Evolutionary conservation across 257 asterid genomes (phyloP), one percentile per base, ranked within the genome.

Genomic region (Mentha longifolia): DNA sequence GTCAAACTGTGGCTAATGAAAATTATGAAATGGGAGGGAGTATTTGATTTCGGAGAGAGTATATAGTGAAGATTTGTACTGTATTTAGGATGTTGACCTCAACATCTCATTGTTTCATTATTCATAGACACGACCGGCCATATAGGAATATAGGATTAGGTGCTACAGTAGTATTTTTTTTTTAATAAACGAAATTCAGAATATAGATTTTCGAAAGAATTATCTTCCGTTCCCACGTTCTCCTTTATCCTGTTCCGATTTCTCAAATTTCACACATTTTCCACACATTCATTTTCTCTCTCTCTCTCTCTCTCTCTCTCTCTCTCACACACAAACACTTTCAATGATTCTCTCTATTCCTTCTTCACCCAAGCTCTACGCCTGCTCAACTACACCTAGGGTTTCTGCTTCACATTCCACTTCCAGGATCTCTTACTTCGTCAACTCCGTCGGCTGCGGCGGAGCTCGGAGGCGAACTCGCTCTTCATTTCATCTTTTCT

Each of bases 311-410:
- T 42, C 73, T 65, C 60, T 6, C 57, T 51, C 60, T 2, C n/a
- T 54, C 60, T 54, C 35, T 9, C 60, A 9, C 72, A 3, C 73
- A n/a, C 66, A 37, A 68, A 56, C 69, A 43, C 77, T 54, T 82
- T 67, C 70, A 88, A 77, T 85, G 89, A 82, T 80, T 74, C 71
- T 82, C 84, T 84, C 86, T 31, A 70, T 70, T 56, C 22, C 79
- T 28, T 68, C 84, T 45, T 75, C 88, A 49, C 19, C 80, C 9
- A 56, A 80, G 68, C 80, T 71, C 58, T 71, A 71, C 73, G 71
- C 85, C 54, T 50, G 83, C 62, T 68, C 75, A 7, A 20, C 77
- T 37, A 62, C 71, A 64, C 75, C 82, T 67, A 77, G 85, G 85
- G 77, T 77, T 76, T 72, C 74, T 46, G 64, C 76, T 56, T 46